phyloP scores from a whole-genome alignment of 306 rosid genomes.

The Urtica urens region DNA sequence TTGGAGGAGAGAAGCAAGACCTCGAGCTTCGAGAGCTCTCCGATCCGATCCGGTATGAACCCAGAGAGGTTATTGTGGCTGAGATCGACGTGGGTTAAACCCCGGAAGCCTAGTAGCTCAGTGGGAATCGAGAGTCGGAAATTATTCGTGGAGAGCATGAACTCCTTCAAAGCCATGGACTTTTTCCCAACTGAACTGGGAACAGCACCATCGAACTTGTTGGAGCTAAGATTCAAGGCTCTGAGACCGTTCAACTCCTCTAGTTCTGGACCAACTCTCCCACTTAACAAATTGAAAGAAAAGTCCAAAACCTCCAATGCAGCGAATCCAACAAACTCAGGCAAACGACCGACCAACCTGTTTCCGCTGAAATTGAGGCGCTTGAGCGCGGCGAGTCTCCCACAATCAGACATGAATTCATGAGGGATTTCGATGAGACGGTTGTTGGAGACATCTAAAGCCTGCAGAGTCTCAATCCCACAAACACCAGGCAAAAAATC shows the following conservation, averaged over 20 bases:
- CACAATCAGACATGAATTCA: conserved; percentile 40
- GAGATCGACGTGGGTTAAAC: conserved; percentile 45
- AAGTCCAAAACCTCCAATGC: conserved; percentile 52
- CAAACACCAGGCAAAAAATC: conserved; percentile 37
- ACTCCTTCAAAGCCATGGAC: conserved; percentile 37
- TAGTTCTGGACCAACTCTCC: conserved; percentile 26
- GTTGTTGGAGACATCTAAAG: conserved; percentile 49
- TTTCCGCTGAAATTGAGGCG: conserved; percentile 45
- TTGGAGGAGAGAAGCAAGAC: conserved; percentile 52
- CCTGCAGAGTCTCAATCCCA: conserved; percentile 43
- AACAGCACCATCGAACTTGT: conserved; percentile 15
- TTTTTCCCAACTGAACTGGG: conserved; percentile 49
- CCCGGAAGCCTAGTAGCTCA: conserved; percentile 22
- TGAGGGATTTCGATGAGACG: conserved; percentile 26
- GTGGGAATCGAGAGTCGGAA: conserved; percentile 41
- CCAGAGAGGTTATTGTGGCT: conserved; percentile 19
- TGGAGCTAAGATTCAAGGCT: conserved; percentile 35
- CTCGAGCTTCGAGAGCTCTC: conserved; percentile 41
- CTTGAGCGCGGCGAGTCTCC: conserved; percentile 30
- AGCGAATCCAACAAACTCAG: conserved; percentile 43
- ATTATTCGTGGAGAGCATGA: conserved; percentile 26
- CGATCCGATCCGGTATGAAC: conserved; percentile 32
- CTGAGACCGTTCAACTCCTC: conserved; percentile 39
- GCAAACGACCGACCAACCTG: conserved; percentile 29
- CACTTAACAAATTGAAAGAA: conserved; percentile 24